A percentile compares a stretch with the other conserved stretches of the same genome.
phyloP scores from a whole-genome alignment of 1,284 basidiomycete species.

The Phlebopus sp. region DNA sequence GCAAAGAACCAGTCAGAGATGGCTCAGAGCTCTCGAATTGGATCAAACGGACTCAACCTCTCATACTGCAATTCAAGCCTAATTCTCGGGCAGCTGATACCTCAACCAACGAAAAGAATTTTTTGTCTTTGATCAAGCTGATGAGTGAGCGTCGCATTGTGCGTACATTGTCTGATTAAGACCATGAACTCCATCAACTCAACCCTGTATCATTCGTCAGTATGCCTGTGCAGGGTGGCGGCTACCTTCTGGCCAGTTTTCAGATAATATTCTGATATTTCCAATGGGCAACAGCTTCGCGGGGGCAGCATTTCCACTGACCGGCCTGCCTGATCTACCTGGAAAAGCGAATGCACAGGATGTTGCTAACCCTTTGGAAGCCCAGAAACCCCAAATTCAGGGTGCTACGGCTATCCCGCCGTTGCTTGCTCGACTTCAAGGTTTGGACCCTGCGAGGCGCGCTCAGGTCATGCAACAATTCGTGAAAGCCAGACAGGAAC shows the following conservation, averaged over 20 bases:
- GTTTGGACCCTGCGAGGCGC: constrained; percentile 27
- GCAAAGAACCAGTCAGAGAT: constrained; percentile 42
- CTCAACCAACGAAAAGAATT: constrained; percentile 39
- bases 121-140: constrained; percentile 38
- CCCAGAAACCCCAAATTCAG: constrained; percentile 10
- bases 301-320: constrained; percentile 54
- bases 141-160: constrained; percentile 45
- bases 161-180: constrained; percentile 20
- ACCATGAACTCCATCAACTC: constrained; percentile 6
- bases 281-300: constrained; percentile 36
- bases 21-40: constrained; percentile 44
- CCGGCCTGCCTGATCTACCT: constrained; percentile 54
- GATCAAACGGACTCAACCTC: constrained; percentile 39
- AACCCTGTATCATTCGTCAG: constrained; percentile 32
- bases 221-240: constrained; percentile 58
- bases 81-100: constrained; percentile 25
- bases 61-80: constrained; percentile 35
- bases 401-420: constrained; percentile 10
- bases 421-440: constrained; percentile 21
- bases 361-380: constrained; percentile 18
- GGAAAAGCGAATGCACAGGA: constrained; percentile 19
- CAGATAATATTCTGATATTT: constrained; percentile 54
- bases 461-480: constrained; percentile 17
- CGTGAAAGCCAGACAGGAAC: constrained; percentile 7
- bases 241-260: constrained; percentile 40